Conservation (phyloP, 495 filamentous ascomycete genomes). For the Annulohypoxylon maeteangense region DNA sequence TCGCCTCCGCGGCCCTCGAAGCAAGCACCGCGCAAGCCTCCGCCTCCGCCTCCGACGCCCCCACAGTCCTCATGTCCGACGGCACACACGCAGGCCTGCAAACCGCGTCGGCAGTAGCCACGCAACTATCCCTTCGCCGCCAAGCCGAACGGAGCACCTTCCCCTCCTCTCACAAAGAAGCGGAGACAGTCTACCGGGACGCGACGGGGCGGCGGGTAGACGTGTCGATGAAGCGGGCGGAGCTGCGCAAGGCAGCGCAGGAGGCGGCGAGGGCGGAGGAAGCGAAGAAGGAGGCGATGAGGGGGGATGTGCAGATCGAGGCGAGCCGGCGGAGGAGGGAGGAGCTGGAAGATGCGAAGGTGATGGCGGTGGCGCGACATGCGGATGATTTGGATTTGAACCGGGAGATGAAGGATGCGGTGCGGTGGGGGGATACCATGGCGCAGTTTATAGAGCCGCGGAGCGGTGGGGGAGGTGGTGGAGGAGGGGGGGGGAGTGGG, state of each 20-base stretch:
- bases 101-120: slow-evolving; percentile 79
- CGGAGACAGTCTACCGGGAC: slow-evolving; percentile 93
- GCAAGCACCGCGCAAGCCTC: slow-evolving; percentile 2
- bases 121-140: slow-evolving; percentile 72
- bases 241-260: slow-evolving; percentile 77
- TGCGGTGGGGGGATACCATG: slow-evolving; percentile 95
- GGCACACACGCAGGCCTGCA: slow-evolving; percentile 90
- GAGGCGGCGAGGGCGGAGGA: slow-evolving; percentile 73
- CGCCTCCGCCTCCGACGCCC: slow-evolving; percentile 44
- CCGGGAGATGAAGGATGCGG: slow-evolving; percentile 75
- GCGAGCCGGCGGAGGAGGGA: slow-evolving; percentile 64
- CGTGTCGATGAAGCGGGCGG: slow-evolving; percentile 86
- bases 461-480: slow-evolving; percentile 6
- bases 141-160: slow-evolving; percentile 61
- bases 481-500: background rate
- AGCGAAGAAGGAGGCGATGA: slow-evolving; percentile 70
- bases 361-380: slow-evolving; percentile 80
- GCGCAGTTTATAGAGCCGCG: slow-evolving; percentile 74
- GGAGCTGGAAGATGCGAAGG: slow-evolving; percentile 77
- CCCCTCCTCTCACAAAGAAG: slow-evolving; percentile 52
- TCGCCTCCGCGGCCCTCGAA: slow-evolving; percentile 56
- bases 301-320: slow-evolving; percentile 84
- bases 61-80: slow-evolving; percentile 76
- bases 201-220: slow-evolving; percentile 92
- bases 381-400: slow-evolving; percentile 88